Base-by-base conservation (phyloP, 495 filamentous ascomycete species). In the Neurospora sp. region DNA sequence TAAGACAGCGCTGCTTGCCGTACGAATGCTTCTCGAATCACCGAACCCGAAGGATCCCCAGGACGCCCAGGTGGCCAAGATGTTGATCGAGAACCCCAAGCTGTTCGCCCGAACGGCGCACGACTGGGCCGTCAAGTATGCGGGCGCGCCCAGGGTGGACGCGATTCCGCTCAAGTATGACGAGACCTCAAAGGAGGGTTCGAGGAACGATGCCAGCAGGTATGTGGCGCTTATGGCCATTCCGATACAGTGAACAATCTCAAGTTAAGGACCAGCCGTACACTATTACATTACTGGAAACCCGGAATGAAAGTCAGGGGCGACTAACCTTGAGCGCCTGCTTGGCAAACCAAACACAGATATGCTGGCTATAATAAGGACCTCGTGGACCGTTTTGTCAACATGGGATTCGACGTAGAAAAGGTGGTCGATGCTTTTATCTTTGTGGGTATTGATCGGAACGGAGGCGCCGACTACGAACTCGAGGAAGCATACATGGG, bases 31-130 rank as follows among this genome's bases (percentile, higher is more conserved):
- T 12, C 92, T 99, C 77, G 93, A 92, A 83, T 92, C 92, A 11
- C 96, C 96, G 2, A 96, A 99, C 82, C 96, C 96, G 9, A 96
- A 95, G 75, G 96, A 99, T 78, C 96, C 96, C 3, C 96, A 99
- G 82, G 96, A 99, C 80, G 94, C 94, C 42, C 95, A 98, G 82
- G 96, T 98, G 4, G 96, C 96, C 7, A 90, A 87, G 75, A 97
- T 97, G 95, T 87, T 98, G 78, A 87, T 97, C 31, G 87, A 89
- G 12, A 87, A 91, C 49, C 93, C 93, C 0, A 87, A 91, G 70
- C 89, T 91, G 70, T 99, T 97, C 75, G 89, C 93, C 70, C 88
- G 90, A 49, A 91, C 93, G 75, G 96, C 96, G 0, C 88, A 94
- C 70, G 92, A 97, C 76, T 99, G 96, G 96, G 93, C 96, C 37